A percentile compares a stretch with the other conserved stretches of the same genome.
phyloP scores from a whole-genome alignment of 345 rosid species.

The Citrus mangshanensis region DNA sequence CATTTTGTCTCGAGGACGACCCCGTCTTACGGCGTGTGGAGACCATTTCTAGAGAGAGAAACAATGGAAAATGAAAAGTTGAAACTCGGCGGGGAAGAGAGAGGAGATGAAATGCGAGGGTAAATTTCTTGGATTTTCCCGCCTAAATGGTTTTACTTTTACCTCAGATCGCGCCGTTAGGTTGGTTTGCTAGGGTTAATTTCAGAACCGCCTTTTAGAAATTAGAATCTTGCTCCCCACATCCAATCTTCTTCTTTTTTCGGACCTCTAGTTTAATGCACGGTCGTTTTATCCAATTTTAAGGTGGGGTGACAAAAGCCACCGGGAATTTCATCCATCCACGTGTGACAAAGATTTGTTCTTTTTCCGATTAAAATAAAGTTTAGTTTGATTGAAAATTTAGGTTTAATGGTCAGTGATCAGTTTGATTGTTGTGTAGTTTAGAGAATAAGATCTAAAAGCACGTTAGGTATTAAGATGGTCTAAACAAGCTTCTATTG shows the following conservation, averaged over 20 bases:
- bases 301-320: too few relatives aligned
- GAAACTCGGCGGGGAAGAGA: neutral
- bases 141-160: slow-evolving; percentile 15
- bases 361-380: too few relatives aligned
- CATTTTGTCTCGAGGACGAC: neutral
- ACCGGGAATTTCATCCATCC: too few relatives aligned
- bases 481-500: accelerated
- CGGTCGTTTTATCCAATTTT: neutral
- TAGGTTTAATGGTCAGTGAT: too few relatives aligned
- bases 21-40: slow-evolving; percentile 28
- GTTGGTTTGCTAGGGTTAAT: slow-evolving; percentile 22
- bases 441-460: too few relatives aligned
- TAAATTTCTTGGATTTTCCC: slow-evolving; percentile 24
- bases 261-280: neutral
- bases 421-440: too few relatives aligned
- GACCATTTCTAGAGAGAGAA: slow-evolving; percentile 30
- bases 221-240: neutral
- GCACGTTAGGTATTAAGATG: too few relatives aligned
- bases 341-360: accelerated
- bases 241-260: neutral
- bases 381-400: too few relatives aligned
- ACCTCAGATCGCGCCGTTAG: slow-evolving; percentile 8
- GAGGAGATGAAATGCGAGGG: neutral
- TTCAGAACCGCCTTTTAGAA: neutral
- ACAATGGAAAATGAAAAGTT: neutral